phyloP scores from a whole-genome alignment of 495 filamentous ascomycete species.

The Tuber melanosporum region DNA sequence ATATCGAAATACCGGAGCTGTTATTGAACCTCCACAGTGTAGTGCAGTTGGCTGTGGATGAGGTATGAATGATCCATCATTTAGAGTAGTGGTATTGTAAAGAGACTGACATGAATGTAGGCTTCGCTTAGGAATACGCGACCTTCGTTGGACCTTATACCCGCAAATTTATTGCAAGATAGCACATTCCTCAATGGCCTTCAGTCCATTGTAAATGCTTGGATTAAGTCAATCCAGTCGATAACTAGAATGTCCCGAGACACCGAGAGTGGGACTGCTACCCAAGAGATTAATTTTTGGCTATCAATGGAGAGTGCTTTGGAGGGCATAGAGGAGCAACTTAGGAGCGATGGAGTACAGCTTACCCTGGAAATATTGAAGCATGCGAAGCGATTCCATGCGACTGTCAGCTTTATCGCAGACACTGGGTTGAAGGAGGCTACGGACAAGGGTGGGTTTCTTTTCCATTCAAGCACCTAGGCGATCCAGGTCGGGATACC shows the following conservation, averaged over 20 bases:
- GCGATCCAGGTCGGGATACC: not conserved
- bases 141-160: conserved; percentile 69
- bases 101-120: conserved; percentile 17
- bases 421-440: conserved; percentile 94
- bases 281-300: conserved; percentile 98
- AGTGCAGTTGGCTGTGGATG: conserved; percentile 73
- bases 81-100: not conserved
- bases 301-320: conserved; percentile 86
- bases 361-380: conserved; percentile 90
- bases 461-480: conserved; percentile 8
- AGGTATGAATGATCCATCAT: conserved; percentile 38
- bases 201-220: conserved; percentile 85
- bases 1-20: conserved; percentile 92
- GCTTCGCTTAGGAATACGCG: conserved; percentile 59
- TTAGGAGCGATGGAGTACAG: conserved; percentile 78
- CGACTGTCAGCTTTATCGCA: conserved; percentile 88
- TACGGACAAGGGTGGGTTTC: conserved; percentile 57
- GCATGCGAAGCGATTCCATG: conserved; percentile 92
- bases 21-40: conserved; percentile 77
- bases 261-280: conserved; percentile 77
- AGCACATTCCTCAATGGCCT: conserved; percentile 88
- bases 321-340: conserved; percentile 80
- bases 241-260: conserved; percentile 92
- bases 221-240: conserved; percentile 97
- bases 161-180: conserved; percentile 63